Evolutionary conservation across 2,329 filamentous ascomycete genomes (phyloP).

Genomic region (Xylaria digitata): DNA sequence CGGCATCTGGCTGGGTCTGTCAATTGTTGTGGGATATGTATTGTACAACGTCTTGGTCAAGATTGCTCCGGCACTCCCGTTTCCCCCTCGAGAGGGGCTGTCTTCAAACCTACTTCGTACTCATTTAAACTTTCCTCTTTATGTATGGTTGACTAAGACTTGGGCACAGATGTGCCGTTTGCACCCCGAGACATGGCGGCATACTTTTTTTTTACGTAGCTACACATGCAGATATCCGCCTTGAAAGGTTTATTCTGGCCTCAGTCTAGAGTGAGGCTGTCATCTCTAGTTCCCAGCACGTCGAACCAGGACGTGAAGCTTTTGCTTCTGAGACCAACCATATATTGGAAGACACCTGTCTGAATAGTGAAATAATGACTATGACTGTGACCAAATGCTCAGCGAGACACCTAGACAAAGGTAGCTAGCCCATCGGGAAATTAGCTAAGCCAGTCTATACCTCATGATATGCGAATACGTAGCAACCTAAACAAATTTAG

Average conservation of each 20-base stretch:
- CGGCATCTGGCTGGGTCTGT: not conserved
- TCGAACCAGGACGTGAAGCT: not conserved
- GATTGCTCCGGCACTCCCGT: not conserved
- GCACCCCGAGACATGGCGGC: not conserved
- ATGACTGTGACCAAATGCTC: too few species aligned
- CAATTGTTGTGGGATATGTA: not conserved
- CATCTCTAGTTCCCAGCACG: not conserved
- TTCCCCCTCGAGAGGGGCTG: not conserved
- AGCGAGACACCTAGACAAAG: too few species aligned
- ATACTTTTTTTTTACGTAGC: not conserved
- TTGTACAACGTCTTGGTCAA: too few species aligned
- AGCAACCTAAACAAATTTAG: too few species aligned
- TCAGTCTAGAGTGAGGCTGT: not conserved
- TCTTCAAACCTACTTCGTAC: not conserved
- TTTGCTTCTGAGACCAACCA: not conserved
- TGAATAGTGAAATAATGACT: too few species aligned
- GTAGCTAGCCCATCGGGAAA: too few species aligned
- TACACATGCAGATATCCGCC: not conserved
- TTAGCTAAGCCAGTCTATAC: too few species aligned
- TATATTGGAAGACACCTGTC: too few species aligned
- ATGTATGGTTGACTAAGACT: not conserved
- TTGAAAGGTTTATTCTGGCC: too few species aligned
- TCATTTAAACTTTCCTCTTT: not conserved
- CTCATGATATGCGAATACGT: too few species aligned
- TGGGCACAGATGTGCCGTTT: not conserved